These are phyloP conservation scores for Pseudocercospora crystallina DNA, from an alignment of 2,329 filamentous ascomycete species.

Conservation along the genomic window DNA sequence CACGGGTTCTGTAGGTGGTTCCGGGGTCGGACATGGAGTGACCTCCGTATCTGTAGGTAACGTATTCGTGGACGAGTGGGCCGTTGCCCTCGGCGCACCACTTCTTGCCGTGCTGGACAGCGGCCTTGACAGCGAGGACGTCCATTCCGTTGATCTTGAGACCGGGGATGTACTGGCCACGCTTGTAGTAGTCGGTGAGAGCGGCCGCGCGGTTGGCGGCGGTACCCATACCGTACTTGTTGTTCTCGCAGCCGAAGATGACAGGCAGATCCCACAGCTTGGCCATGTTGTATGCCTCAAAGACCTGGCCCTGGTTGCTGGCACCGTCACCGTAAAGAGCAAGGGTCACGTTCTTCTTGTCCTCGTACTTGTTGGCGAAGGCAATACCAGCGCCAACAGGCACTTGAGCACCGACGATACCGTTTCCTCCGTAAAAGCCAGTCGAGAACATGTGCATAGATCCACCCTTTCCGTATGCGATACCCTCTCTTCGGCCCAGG, in stretches of 20 bases:
- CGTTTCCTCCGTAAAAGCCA: constrained; percentile 97
- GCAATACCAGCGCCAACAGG: constrained; percentile 94
- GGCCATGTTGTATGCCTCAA: constrained; percentile 99
- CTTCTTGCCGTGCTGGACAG: constrained; percentile 89
- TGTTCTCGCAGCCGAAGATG: constrained; percentile 99
- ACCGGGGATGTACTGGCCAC: constrained; percentile 98
- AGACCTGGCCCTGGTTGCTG: constrained; percentile 98
- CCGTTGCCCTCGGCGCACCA: constrained; percentile 81
- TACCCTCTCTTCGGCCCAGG: constrained; percentile 90
- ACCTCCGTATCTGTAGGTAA: constrained; percentile 98
- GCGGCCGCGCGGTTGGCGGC: constrained; percentile 90
- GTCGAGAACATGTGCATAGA: constrained; percentile 99
- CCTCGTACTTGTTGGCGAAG: constrained; percentile 94
- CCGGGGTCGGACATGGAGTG: constrained; percentile 99
- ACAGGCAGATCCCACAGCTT: constrained; percentile 97
- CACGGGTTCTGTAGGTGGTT: constrained; percentile 96
- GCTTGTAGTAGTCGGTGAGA: constrained; percentile 99
- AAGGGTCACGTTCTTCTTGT: constrained; percentile 80
- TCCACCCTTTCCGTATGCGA: constrained; percentile 97
- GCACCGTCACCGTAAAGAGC: constrained; percentile 97
- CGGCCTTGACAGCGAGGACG: constrained; percentile 94
- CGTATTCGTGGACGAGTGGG: constrained; percentile 95
- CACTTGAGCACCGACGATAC: constrained; percentile 97
- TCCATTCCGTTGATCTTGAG: constrained; percentile 99
- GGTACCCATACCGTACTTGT: constrained; percentile 99